Conservation (phyloP, 345 rosid species). For the Eucalyptus pauciflora region DNA sequence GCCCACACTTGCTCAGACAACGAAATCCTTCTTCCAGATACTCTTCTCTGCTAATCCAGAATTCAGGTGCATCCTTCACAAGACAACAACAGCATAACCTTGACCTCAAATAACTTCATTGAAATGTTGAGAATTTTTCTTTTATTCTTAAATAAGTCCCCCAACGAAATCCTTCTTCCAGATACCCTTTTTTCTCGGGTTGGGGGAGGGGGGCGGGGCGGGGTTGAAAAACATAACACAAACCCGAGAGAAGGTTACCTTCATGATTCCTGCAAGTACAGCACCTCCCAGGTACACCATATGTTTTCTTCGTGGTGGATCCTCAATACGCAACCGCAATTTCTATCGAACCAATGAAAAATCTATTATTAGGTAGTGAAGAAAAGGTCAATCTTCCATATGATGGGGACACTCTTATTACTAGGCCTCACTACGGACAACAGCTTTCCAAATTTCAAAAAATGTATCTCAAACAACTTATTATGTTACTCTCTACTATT, state of each 20-base stretch:
- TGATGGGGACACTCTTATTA: neutral
- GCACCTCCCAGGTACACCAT: slow-evolving; percentile 99
- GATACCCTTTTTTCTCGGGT: neutral
- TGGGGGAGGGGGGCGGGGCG: accelerated
- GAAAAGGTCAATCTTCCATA: neutral
- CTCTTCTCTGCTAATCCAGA: slow-evolving; percentile 94
- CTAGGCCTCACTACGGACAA: neutral
- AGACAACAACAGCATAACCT: neutral
- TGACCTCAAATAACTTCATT: neutral
- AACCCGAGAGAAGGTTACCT: slow-evolving; percentile 19
- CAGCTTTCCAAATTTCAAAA: neutral
- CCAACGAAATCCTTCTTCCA: neutral
- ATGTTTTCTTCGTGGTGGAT: slow-evolving; percentile 97
- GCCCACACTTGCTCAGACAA: slow-evolving; percentile 72
- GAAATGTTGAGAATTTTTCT: neutral
- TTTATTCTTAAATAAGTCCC: neutral
- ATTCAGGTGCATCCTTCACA: slow-evolving; percentile 90
- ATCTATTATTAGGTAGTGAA: neutral
- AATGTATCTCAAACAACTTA: neutral
- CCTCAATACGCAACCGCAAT: slow-evolving; percentile 77
- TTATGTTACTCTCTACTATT: neutral
- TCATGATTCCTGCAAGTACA: slow-evolving; percentile 98
- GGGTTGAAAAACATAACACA: neutral
- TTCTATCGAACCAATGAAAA: slow-evolving; percentile 34
- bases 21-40: slow-evolving; percentile 77